Conservation (phyloP, 1,284 basidiomycete species). For the Hymenochaete sp. region DNA sequence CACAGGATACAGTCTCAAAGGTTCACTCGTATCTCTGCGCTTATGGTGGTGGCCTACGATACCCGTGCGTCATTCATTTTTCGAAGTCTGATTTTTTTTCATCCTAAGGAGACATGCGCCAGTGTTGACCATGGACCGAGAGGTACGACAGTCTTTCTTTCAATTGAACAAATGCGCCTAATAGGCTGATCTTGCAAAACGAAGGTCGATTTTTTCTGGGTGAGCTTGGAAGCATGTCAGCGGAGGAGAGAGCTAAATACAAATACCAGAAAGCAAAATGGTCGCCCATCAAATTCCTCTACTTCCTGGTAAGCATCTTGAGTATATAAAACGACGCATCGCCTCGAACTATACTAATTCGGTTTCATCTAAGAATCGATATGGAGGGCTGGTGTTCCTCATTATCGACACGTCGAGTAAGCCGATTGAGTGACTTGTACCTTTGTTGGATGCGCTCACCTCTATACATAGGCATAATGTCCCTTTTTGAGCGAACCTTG, state of each 20-base stretch:
- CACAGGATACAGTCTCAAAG: no score
- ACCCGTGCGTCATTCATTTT: background rate
- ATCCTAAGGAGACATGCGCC: background rate
- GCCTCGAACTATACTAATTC: background rate
- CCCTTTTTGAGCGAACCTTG: background rate
- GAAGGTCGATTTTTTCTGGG: conserved; percentile 9
- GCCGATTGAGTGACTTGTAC: background rate
- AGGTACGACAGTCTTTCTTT: background rate
- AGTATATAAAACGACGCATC: background rate
- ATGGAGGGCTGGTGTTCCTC: conserved; percentile 3
- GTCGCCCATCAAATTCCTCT: conserved; percentile 6
- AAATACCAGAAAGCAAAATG: background rate
- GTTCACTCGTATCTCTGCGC: conserved; percentile 3
- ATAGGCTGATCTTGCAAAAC: background rate
- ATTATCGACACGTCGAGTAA: conserved; percentile 9
- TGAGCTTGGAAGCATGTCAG: background rate
- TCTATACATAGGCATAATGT: background rate
- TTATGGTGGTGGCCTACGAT: conserved; percentile 8
- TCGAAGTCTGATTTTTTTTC: background rate
- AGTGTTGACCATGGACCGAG: conserved; percentile 10
- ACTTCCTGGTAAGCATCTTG: conserved; percentile 6
- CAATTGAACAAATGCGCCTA: background rate
- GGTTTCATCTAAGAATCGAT: conserved; percentile 4
- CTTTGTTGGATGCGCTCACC: background rate
- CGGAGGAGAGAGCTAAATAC: background rate